These are phyloP conservation scores for Pouteria campechiana DNA, from an alignment of 179 eudicot species.

Conservation along the genomic window DNA sequence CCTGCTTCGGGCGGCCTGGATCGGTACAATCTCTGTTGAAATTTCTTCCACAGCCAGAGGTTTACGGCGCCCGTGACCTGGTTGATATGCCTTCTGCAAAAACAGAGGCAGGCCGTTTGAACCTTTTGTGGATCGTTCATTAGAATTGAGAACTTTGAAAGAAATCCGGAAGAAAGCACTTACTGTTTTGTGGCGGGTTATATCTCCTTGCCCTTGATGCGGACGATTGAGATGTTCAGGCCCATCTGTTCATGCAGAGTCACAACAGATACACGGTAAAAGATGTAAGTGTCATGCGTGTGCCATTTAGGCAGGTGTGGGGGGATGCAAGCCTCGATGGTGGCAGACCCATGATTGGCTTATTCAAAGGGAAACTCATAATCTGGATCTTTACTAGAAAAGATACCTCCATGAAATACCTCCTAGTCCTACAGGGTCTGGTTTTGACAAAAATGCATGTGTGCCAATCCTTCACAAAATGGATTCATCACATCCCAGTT, in stretches of 20 bases:
- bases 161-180: constrained; percentile 6
- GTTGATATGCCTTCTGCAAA: neutral
- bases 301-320: neutral
- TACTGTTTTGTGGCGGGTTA: constrained; percentile 37
- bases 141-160: neutral
- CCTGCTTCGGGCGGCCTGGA: constrained; percentile 25
- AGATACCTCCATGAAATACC: too few species aligned
- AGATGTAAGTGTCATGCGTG: neutral
- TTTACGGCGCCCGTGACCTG: constrained; percentile 10
- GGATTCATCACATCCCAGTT: too few species aligned
- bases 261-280: neutral
- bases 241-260: constrained; percentile 21
- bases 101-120: neutral
- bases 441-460: too few species aligned
- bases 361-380: neutral
- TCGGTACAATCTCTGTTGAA: constrained; percentile 50
- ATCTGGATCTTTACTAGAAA: neutral
- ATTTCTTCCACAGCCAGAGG: constrained; percentile 17
- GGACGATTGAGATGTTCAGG: constrained; percentile 24
- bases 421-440: too few species aligned
- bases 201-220: constrained; percentile 37
- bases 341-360: neutral
- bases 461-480: too few species aligned
- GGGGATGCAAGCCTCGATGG: neutral
- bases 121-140: neutral